phyloP scores from a whole-genome alignment of 805 yeast species.

The Candida chilensis region DNA sequence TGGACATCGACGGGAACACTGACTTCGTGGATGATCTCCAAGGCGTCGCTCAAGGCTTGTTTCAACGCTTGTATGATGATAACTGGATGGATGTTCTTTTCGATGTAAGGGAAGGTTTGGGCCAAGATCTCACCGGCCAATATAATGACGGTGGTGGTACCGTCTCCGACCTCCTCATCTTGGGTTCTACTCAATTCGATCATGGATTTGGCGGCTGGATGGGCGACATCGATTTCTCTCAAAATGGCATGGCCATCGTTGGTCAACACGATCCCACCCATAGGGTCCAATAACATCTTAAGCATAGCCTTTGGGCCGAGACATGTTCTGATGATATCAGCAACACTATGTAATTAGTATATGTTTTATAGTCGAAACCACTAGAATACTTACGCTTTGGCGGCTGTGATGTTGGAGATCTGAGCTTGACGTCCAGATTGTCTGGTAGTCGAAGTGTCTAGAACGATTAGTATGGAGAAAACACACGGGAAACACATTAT shows the following conservation, averaged over 20 bases:
- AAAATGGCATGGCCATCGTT: slow-evolving; percentile 98
- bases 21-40: slow-evolving; percentile 76
- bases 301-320: slow-evolving; percentile 99
- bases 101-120: slow-evolving; percentile 89
- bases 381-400: slow-evolving; percentile 54
- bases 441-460: slow-evolving; percentile 78
- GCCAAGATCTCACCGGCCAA: slow-evolving; percentile 96
- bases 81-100: slow-evolving; percentile 94
- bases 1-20: slow-evolving; percentile 76
- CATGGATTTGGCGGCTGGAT: slow-evolving; percentile 99
- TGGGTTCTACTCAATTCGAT: slow-evolving; percentile 94
- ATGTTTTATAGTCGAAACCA: slow-evolving; percentile 1
- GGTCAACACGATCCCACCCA: slow-evolving; percentile 92
- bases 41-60: slow-evolving; percentile 83
- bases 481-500: background rate
- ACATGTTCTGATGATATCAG: slow-evolving; percentile 96
- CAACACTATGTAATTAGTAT: slow-evolving; percentile 34
- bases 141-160: slow-evolving; percentile 95
- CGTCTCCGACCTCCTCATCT: slow-evolving; percentile 98
- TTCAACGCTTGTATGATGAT: slow-evolving; percentile 91
- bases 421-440: slow-evolving; percentile 98
- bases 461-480: slow-evolving; percentile 1
- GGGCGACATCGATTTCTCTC: slow-evolving; percentile 94
- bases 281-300: slow-evolving; percentile 94
- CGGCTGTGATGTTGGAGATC: slow-evolving; percentile 94